Conservation (phyloP, 148 eudicot genomes). For the Diospyros kaki region DNA sequence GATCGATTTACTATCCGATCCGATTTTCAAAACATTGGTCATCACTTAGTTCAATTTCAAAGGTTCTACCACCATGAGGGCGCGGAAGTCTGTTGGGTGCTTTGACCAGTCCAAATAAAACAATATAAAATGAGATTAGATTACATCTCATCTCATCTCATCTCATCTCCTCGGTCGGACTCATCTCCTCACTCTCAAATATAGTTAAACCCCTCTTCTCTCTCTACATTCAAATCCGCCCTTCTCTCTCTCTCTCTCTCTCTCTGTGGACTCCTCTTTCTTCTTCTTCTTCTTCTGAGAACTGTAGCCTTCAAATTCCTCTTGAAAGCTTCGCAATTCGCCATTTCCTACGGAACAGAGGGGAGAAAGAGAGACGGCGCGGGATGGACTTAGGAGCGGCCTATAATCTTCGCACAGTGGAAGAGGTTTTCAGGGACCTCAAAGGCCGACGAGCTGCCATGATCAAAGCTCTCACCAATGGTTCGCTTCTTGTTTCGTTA, state of each 20-base stretch:
- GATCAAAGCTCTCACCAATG: constrained; percentile 54
- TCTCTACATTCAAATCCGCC: constrained; percentile 32
- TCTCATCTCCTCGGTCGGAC: constrained; percentile 15
- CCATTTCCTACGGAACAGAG: no score
- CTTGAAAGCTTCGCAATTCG: background rate
- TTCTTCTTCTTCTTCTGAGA: background rate
- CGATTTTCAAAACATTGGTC: no score
- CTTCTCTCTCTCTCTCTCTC: constrained; percentile 7
- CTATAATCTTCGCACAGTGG: constrained; percentile 53
- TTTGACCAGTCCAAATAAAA: background rate
- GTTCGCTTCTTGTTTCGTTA: constrained; percentile 11
- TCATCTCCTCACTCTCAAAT: constrained; percentile 25
- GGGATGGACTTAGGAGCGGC: constrained; percentile 40
- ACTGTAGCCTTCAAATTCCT: background rate
- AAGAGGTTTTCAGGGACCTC: constrained; percentile 63
- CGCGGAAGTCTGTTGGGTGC: no score
- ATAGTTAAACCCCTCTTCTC: constrained; percentile 29
- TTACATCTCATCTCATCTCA: no score
- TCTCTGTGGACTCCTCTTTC: background rate
- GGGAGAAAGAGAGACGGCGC: no score
- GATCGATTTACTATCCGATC: no score
- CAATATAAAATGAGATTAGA: no score
- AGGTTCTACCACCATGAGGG: no score
- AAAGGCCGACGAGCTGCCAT: constrained; percentile 53
- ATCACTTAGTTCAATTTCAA: no score